Conservation (phyloP, 176 grass and related monocot genomes). For the Avena eriantha region DNA sequence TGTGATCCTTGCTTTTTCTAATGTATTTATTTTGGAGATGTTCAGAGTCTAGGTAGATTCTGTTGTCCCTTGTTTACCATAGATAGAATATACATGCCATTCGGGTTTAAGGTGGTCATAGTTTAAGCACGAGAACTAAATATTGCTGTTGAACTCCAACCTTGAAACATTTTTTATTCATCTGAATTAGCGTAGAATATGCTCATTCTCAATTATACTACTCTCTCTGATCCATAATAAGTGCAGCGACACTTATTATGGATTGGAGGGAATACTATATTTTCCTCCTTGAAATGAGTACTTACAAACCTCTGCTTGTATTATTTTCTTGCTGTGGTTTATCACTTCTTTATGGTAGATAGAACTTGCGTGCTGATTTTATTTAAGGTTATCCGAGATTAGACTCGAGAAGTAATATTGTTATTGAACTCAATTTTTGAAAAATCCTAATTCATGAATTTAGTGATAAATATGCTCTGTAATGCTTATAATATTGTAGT, state of each 20-base stretch:
- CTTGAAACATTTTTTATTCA: slow-evolving; percentile 4
- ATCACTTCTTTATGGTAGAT: not conserved
- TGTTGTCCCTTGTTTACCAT: slow-evolving; percentile 13
- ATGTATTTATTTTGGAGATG: slow-evolving; percentile 5
- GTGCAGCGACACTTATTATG: too few relatives aligned
- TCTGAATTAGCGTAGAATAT: not conserved
- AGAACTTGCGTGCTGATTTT: not conserved
- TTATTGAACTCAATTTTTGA: not conserved
- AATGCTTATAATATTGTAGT: not conserved
- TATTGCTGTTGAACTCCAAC: not conserved
- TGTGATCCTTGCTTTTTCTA: not conserved
- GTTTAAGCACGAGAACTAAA: not conserved
- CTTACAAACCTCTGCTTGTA: not conserved
- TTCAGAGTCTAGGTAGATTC: slow-evolving; percentile 18
- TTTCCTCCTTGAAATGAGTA: not conserved
- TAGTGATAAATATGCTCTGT: not conserved
- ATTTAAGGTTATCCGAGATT: not conserved
- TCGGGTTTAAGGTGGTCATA: not conserved
- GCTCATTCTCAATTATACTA: not conserved
- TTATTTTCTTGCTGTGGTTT: not conserved
- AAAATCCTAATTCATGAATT: not conserved
- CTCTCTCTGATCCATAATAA: too few relatives aligned
- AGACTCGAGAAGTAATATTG: not conserved
- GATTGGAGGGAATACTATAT: not conserved
- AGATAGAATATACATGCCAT: slow-evolving; percentile 1